Conservation (phyloP, 768 basidiomycete species). For the Albatrellus ellisii region DNA sequence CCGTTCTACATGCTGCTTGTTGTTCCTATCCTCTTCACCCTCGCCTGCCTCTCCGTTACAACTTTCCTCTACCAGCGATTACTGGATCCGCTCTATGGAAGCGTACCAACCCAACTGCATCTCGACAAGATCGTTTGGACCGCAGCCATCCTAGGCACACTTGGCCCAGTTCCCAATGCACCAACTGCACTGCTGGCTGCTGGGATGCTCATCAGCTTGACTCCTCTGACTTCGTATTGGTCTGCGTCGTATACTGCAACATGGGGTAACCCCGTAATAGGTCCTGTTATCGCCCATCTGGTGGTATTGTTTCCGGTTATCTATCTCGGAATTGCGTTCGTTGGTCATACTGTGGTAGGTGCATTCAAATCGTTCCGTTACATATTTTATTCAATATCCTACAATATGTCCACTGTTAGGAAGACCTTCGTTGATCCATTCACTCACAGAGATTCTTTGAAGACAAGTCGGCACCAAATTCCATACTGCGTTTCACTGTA, state of each 20-base stretch:
- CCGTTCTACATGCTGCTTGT: slow-evolving; percentile 8
- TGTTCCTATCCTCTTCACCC: slow-evolving; percentile 18
- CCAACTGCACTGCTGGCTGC: slow-evolving; percentile 24
- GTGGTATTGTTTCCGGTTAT: slow-evolving; percentile 43
- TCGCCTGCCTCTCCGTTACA: slow-evolving; percentile 35
- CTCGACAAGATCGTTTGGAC: slow-evolving; percentile 28
- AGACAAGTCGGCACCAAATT: neutral
- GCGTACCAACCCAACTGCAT: slow-evolving; percentile 37
- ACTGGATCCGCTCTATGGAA: slow-evolving; percentile 58
- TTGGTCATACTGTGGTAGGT: slow-evolving; percentile 29
- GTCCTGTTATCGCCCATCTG: slow-evolving; percentile 46
- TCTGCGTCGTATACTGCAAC: slow-evolving; percentile 46
- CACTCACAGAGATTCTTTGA: neutral
- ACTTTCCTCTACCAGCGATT: slow-evolving; percentile 50
- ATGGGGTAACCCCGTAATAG: slow-evolving; percentile 35
- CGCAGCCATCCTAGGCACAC: slow-evolving; percentile 21
- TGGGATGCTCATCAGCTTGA: slow-evolving; percentile 26
- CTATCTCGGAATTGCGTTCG: slow-evolving; percentile 34
- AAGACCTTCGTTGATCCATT: neutral
- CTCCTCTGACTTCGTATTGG: slow-evolving; percentile 60
- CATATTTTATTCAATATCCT: neutral
- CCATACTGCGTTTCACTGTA: slow-evolving; percentile 9
- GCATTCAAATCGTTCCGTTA: neutral
- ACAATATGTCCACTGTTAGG: neutral
- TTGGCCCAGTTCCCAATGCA: slow-evolving; percentile 22